These are phyloP conservation scores for Microthyrium microscopicum DNA, from an alignment of 2,329 filamentous ascomycete species.

Conservation along the genomic window DNA sequence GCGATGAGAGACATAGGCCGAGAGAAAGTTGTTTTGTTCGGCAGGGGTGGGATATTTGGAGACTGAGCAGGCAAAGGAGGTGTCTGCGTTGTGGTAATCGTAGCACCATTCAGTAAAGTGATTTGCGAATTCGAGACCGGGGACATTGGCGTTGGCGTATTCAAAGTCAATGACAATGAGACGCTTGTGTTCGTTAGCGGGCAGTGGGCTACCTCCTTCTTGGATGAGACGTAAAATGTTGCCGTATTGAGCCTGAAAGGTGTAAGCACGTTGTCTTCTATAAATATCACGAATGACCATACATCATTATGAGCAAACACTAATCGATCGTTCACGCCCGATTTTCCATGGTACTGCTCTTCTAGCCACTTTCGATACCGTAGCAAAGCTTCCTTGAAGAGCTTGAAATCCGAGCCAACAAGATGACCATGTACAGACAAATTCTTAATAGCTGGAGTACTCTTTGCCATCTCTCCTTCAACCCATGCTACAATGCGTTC, in stretches of 20 bases:
- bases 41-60: slow-evolving; percentile 58
- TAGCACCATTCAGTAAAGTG: slow-evolving; percentile 98
- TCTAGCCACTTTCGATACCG: slow-evolving; percentile 64
- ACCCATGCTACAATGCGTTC: slow-evolving; percentile 42
- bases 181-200: slow-evolving; percentile 88
- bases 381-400: slow-evolving; percentile 58
- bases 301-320: slow-evolving; percentile 98
- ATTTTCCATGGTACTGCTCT: slow-evolving; percentile 49
- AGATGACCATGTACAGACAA: slow-evolving; percentile 54
- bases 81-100: slow-evolving; percentile 69
- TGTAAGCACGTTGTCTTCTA: background rate
- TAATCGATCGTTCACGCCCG: slow-evolving; percentile 54
- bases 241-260: slow-evolving; percentile 79
- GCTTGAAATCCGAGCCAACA: slow-evolving; percentile 67
- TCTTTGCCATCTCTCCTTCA: slow-evolving; percentile 20
- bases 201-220: slow-evolving; percentile 61
- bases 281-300: slow-evolving; percentile 20
- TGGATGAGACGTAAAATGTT: slow-evolving; percentile 76
- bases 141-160: slow-evolving; percentile 78
- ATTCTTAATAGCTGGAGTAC: background rate
- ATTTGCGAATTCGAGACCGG: slow-evolving; percentile 85
- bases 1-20: slow-evolving; percentile 70
- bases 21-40: slow-evolving; percentile 72
- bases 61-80: slow-evolving; percentile 51
- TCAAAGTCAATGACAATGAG: slow-evolving; percentile 97